phyloP scores from a whole-genome alignment of 1,284 basidiomycete species.

The Fomitopsis betulina region DNA sequence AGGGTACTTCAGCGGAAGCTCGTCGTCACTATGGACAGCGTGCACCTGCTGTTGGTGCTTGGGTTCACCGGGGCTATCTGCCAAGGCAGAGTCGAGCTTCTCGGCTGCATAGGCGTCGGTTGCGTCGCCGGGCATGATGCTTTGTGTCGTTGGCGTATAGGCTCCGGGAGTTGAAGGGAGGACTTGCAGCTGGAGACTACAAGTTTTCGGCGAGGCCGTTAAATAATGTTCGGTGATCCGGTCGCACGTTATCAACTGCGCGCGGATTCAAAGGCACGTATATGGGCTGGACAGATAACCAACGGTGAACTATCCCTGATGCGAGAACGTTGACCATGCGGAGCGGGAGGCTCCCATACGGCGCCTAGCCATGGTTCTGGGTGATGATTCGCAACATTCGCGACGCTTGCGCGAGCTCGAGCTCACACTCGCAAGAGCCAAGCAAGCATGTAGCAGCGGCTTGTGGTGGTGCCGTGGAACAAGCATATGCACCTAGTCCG shows the following conservation, averaged over 20 bases:
- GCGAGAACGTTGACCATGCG: not conserved
- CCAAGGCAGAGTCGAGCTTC: not conserved
- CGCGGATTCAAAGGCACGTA: not conserved
- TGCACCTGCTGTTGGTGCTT: not conserved
- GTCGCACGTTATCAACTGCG: not conserved
- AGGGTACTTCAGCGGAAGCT: not conserved
- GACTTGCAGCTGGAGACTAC: not conserved
- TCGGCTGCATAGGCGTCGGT: not conserved
- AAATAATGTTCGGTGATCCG: not conserved
- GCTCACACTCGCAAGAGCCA: not conserved
- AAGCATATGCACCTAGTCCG: too few relatives aligned
- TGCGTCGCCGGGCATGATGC: not conserved
- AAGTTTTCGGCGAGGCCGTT: not conserved
- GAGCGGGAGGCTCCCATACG: not conserved
- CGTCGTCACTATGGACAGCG: not conserved
- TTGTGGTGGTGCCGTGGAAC: too few relatives aligned
- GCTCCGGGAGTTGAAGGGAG: not conserved
- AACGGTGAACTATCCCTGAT: not conserved
- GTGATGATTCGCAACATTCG: too few relatives aligned
- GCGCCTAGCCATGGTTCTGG: not conserved
- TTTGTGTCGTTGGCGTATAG: not conserved
- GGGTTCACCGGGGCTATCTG: not conserved
- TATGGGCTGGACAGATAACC: not conserved
- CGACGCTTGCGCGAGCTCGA: not conserved
- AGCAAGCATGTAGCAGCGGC: not conserved